Evolutionary conservation across 371 early-diverging fungal species (phyloP), one percentile per base, ranked within the genome.

Genomic region (Mortierella polycephala): DNA sequence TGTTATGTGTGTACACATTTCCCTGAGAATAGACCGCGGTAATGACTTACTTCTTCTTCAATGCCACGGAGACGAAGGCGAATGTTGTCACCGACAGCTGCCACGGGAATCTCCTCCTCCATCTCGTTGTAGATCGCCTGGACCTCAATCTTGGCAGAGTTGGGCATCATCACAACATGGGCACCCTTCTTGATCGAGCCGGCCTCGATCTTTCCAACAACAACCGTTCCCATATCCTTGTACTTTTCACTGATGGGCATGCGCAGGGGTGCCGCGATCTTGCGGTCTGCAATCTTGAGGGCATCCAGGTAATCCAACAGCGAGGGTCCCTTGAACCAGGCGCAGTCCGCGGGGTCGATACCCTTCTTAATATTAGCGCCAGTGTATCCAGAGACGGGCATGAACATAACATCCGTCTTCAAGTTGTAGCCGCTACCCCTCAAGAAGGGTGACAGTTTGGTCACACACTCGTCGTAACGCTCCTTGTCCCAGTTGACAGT

Each of bases 191-290:
- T 90, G 69, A 99, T 79, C 57, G 87, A 85, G 50, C 99, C 99
- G 50, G 96, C 93, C 82, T 99, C 99, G 65, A 99, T 89, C 86
- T 99, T 99, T 67, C 99, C 99, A 18, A 90, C 91, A 57, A 97
- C 89, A 51, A 98, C 87, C 8, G 96, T 96, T 73, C 99, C 99
- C 98, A 97, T 96, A 76, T 99, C 98, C 90, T 94, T 94, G 87
- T 93, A 94, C 83, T 95, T 96, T 79, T 96, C 98, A 70, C 93
- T 87, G 73, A 99, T 91, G 62, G 99, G 97, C 83, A 99, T 92
- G 84, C 96, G 90, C 62, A 99, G 83, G 44, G 98, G 97, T 6
- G 93, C 95, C 71, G 91, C 86, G 57, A 92, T 69, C 70, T 96
- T 93, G 76, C 98, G 90, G 59, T 97, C 96, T 20, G 88, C 84